phyloP scores from a whole-genome alignment of 306 rosid species.

The Sesbania bispinosa region DNA sequence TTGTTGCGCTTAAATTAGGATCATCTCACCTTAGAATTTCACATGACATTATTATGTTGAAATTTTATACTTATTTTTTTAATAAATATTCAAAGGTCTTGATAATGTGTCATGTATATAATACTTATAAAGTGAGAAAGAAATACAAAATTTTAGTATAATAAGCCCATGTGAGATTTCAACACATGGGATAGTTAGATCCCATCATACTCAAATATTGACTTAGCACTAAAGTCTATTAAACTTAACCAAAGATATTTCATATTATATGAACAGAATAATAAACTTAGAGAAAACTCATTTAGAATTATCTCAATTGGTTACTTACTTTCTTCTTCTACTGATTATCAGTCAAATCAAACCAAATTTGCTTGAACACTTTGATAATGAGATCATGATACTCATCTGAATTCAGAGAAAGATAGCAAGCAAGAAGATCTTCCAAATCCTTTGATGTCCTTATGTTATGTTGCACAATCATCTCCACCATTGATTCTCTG shows the following conservation, averaged over 20 bases:
- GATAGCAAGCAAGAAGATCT: slow-evolving; percentile 96
- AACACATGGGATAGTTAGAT: too few relatives aligned
- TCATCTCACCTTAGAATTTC: too few relatives aligned
- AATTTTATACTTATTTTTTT: too few relatives aligned
- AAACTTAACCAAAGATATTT: not conserved
- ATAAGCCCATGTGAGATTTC: too few relatives aligned
- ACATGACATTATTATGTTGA: too few relatives aligned
- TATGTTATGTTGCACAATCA: slow-evolving; percentile 86
- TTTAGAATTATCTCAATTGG: not conserved
- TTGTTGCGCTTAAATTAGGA: too few relatives aligned
- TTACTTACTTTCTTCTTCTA: slow-evolving; percentile 33
- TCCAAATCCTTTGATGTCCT: slow-evolving; percentile 83
- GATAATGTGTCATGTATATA: too few relatives aligned
- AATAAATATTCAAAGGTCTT: too few relatives aligned
- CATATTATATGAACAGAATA: slow-evolving; percentile 1
- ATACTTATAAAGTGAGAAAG: too few relatives aligned
- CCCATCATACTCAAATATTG: too few relatives aligned
- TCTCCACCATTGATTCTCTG: slow-evolving; percentile 96
- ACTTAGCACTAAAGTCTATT: not conserved
- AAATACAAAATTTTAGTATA: too few relatives aligned
- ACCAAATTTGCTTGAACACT: slow-evolving; percentile 97
- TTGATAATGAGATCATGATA: slow-evolving; percentile 88
- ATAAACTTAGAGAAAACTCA: not conserved
- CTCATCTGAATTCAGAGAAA: slow-evolving; percentile 81
- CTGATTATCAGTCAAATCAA: slow-evolving; percentile 59